These are phyloP conservation scores for Chloris gayana DNA, from an alignment of 176 grass and related monocot species.

Conservation along the genomic window DNA sequence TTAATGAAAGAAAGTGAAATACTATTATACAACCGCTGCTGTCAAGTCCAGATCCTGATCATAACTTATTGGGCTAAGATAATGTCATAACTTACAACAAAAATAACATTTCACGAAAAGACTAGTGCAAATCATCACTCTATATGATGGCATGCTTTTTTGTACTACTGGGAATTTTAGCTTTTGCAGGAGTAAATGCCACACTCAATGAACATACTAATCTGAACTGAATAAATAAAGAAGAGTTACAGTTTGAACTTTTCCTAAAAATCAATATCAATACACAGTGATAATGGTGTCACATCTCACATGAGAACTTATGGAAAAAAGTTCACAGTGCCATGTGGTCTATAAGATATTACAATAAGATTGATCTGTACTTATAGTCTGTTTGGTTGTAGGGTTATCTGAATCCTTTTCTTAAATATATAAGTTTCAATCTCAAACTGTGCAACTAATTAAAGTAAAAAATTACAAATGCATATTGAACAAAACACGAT, in stretches of 20 bases:
- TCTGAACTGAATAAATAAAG: constrained; percentile 8
- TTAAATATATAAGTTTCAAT: constrained; percentile 24
- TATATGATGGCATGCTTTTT: constrained; percentile 21
- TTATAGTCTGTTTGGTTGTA: background rate
- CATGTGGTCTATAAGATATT: constrained; percentile 1
- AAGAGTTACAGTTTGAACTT: constrained; percentile 2
- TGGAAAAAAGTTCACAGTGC: background rate
- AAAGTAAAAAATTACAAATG: background rate
- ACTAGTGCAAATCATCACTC: background rate
- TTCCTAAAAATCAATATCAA: constrained; percentile 8
- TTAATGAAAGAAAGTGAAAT: background rate
- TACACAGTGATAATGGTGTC: background rate
- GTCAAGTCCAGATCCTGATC: background rate
- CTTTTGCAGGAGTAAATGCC: background rate
- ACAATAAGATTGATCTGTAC: constrained; percentile 22
- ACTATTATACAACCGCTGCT: constrained; percentile 2
- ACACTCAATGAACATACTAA: constrained; percentile 4
- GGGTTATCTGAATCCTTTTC: background rate
- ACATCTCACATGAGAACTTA: constrained; percentile 15
- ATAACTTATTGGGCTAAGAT: background rate
- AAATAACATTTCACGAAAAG: background rate
- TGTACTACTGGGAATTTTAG: background rate
- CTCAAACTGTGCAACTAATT: background rate
- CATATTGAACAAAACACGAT: background rate
- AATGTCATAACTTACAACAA: constrained; percentile 10